These are phyloP conservation scores for Gaeumannomyces sp. DNA, from an alignment of 2,329 filamentous ascomycete species.

Conservation along the genomic window DNA sequence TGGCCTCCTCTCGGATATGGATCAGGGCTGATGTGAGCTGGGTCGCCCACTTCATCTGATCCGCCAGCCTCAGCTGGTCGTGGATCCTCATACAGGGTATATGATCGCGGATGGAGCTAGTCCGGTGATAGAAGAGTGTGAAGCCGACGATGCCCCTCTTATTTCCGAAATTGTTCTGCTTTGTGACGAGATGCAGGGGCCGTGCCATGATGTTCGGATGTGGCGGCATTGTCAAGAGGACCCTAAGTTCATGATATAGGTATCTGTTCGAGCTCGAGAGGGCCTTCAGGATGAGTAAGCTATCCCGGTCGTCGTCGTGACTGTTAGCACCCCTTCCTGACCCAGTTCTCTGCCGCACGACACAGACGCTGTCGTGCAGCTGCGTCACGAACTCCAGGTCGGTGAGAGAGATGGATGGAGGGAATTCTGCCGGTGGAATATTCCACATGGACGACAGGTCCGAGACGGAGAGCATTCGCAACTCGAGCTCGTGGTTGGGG, in stretches of 20 bases:
- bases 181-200: slow-evolving; percentile 49
- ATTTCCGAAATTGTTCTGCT: slow-evolving; percentile 47
- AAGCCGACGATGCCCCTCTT: slow-evolving; percentile 53
- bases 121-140: slow-evolving; percentile 45
- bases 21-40: slow-evolving; percentile 46
- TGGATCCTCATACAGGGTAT: slow-evolving; percentile 46
- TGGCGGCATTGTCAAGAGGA: slow-evolving; percentile 42
- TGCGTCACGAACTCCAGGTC: slow-evolving; percentile 45
- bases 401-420: slow-evolving; percentile 41
- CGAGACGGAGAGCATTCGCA: slow-evolving; percentile 39
- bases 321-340: background rate
- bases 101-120: slow-evolving; percentile 50
- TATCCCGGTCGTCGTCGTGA: slow-evolving; percentile 13
- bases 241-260: slow-evolving; percentile 54
- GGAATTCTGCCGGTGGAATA: slow-evolving; percentile 29
- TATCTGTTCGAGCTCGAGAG: slow-evolving; percentile 52
- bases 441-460: slow-evolving; percentile 40
- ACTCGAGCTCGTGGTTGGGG: slow-evolving; percentile 47
- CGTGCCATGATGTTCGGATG: slow-evolving; percentile 47
- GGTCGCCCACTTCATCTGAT: slow-evolving; percentile 47
- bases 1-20: slow-evolving; percentile 40
- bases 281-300: slow-evolving; percentile 50
- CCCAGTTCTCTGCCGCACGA: slow-evolving; percentile 32
- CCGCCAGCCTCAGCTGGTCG: slow-evolving; percentile 31
- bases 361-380: slow-evolving; percentile 53